phyloP scores from a whole-genome alignment of 2,329 filamentous ascomycete genomes.

The Ophiosphaerella narmari region DNA sequence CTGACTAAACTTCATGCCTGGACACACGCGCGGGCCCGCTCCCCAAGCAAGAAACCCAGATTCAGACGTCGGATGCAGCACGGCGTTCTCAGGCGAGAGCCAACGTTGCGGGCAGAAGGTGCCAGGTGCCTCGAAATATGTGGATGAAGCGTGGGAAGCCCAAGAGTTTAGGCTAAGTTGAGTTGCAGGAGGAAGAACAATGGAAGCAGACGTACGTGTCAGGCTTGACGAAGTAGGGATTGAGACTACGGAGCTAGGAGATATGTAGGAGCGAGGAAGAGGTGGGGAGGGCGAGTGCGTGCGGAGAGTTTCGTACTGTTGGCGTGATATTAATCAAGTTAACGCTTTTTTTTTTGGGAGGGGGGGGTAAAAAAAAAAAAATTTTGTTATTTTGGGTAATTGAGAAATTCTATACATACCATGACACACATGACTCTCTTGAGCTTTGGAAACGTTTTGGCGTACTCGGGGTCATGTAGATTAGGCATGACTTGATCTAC shows the following conservation, averaged over 20 bases:
- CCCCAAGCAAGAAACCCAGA: conserved; percentile 44
- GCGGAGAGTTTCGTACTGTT: too few species aligned
- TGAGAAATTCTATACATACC: neutral
- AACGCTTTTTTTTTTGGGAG: too few species aligned
- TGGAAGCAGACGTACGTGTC: too few species aligned
- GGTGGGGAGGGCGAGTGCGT: too few species aligned
- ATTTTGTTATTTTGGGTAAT: too few species aligned
- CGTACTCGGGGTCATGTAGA: neutral
- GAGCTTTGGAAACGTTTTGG: neutral
- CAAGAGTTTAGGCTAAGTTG: neutral
- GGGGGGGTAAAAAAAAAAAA: too few species aligned
- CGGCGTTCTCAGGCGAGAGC: conserved; percentile 17
- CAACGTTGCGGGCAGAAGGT: conserved; percentile 40
- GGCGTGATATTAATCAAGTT: too few species aligned
- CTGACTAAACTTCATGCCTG: conserved; percentile 52
- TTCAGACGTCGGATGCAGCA: neutral
- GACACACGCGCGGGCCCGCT: conserved; percentile 54
- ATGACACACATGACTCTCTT: neutral
- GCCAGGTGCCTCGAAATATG: conserved; percentile 1
- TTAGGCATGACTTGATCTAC: neutral
- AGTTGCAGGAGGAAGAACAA: too few species aligned
- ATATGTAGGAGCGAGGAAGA: too few species aligned
- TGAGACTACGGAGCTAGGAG: too few species aligned
- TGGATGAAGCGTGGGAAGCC: conserved; percentile 7
- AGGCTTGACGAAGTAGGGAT: too few species aligned